Evolutionary conservation across 306 rosid genomes (phyloP), one percentile per base, ranked within the genome.

Genomic region (Gastrolobium villosum): DNA sequence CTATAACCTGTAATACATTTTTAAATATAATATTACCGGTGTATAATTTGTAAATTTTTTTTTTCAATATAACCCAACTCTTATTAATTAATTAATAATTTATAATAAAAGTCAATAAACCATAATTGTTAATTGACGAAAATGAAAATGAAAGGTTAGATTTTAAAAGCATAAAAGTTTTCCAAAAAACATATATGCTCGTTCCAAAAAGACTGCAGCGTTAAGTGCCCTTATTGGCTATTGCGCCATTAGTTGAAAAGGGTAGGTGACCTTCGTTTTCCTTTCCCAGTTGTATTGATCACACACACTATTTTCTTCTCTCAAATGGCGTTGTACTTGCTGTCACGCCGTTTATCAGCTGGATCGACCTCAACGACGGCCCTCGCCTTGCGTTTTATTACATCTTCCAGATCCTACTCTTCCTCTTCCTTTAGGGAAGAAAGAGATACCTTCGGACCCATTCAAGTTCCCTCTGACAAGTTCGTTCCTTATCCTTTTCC

Each of bases 381-480:
- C 14, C 43, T 80, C 31, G 77, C 80, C 48, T 44, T 86, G 72
- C 91, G 90, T 71, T 87, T 72, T 13, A 81, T 83, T 55, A 70
- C 87, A 36, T 69, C 73, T 60, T 69, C 78, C 68, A 81, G 95
- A 87, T 78, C 86, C 54, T 93, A 80, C 76, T 88, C 97, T 41
- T 79, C 97, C 46, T 79, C 92, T 40, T 70, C 96, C 37, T 96
- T 91, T 45, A 81, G 99, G 20, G 99, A 96, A 81, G 99, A 96
- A 84, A 80, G 88, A 67, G 99, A 96, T 60, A 96, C 99, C 34
- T 91, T 96, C 11, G 99, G 99, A 5, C 96, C 99, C 52, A 96
- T 96, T 74, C 91, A 87, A 74, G 98, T 96, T 74, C 99, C 98
- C 31, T 87, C 94, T 9, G 94, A 96, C 83, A 96, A 89, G 99